Conservation (phyloP, 2,329 filamentous ascomycete genomes). For the Akanthomyces muscarius region DNA sequence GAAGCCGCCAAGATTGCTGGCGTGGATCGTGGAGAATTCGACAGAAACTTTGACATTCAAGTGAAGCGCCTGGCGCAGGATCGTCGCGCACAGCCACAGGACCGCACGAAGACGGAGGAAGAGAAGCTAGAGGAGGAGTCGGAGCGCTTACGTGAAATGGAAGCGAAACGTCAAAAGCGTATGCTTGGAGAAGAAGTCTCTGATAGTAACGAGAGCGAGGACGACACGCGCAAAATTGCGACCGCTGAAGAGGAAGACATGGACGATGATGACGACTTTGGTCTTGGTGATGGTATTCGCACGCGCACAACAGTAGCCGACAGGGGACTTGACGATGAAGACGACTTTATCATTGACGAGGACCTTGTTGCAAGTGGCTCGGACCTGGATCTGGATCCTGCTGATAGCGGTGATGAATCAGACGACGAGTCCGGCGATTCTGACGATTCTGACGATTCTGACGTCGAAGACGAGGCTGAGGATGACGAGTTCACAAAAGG, state of each 20-base stretch:
- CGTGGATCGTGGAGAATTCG: constrained; percentile 64
- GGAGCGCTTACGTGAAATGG: constrained; percentile 70
- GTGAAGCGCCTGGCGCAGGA: constrained; percentile 81
- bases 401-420: constrained; percentile 51
- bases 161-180: constrained; percentile 74
- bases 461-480: constrained; percentile 31
- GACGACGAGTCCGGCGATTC: constrained; percentile 45
- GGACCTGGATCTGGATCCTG: constrained; percentile 58
- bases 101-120: constrained; percentile 87
- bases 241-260: constrained; percentile 36
- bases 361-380: constrained; percentile 82
- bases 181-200: constrained; percentile 80
- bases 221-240: constrained; percentile 33
- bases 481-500: constrained; percentile 70
- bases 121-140: constrained; percentile 77
- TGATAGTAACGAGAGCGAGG: constrained; percentile 58
- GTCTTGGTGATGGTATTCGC: constrained; percentile 56
- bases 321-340: constrained; percentile 82
- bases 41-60: constrained; percentile 83
- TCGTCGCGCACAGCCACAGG: constrained; percentile 76
- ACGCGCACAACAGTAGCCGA: constrained; percentile 54
- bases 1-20: constrained; percentile 36
- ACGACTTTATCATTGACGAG: constrained; percentile 88
- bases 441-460: constrained; percentile 32
- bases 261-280: constrained; percentile 54